Conservation (phyloP, 225 moss, liverwort and hornwort species). For the Straminergon stramineum region DNA sequence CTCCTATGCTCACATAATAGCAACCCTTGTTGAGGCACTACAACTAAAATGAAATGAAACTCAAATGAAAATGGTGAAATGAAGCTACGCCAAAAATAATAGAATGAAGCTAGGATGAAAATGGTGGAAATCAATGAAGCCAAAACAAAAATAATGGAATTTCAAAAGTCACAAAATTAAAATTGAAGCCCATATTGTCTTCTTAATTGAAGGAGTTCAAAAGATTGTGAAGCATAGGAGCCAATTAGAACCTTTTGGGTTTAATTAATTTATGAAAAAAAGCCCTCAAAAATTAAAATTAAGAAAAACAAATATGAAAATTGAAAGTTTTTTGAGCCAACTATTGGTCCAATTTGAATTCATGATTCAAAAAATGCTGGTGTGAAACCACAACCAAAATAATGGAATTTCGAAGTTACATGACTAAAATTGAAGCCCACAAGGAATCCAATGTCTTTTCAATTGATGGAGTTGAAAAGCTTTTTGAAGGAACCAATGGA, state of each 20-base stretch:
- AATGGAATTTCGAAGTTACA: not conserved
- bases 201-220: not conserved
- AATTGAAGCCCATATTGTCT: not conserved
- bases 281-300: not conserved
- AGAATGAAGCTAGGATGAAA: not conserved
- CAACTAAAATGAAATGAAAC: not conserved
- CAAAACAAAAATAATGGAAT: not conserved
- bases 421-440: rapidly evolving
- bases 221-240: not conserved
- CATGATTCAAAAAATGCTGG: not conserved
- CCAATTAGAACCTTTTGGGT: no score
- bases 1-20: no score
- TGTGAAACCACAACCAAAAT: not conserved
- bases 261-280: not conserved
- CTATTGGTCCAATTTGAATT: not conserved
- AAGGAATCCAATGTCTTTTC: not conserved
- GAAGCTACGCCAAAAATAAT: no score
- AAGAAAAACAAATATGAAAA: not conserved
- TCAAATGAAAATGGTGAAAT: not conserved
- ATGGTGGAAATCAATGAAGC: not conserved
- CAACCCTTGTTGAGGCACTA: no score
- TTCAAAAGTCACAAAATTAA: not conserved
- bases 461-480: not conserved
- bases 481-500: not conserved
- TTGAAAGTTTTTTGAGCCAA: not conserved